Percentiles rank a stretch among this genome's conserved stretches.
phyloP scores from a whole-genome alignment of 2,329 filamentous ascomycete species.

The Verticillium nubilum region DNA sequence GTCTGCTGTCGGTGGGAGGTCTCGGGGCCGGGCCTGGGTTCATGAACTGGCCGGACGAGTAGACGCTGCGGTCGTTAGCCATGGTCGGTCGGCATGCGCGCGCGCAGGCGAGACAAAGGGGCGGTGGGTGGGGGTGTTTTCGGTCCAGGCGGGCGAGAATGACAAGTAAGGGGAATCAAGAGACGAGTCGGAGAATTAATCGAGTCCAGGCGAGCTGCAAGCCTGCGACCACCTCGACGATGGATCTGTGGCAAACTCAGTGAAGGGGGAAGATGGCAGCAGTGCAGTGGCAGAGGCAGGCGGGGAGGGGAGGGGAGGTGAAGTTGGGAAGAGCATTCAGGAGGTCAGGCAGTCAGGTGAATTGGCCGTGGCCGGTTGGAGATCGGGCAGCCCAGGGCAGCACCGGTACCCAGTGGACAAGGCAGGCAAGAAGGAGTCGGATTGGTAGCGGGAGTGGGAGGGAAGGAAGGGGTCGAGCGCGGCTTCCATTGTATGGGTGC shows the following conservation, averaged over 20 bases:
- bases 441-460: neutral
- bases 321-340: neutral
- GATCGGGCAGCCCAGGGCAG: neutral
- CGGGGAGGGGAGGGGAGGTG: neutral
- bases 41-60: conserved; percentile 72
- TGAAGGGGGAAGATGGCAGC: neutral
- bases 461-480: conserved; percentile 8
- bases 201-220: neutral
- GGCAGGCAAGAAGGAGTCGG: neutral
- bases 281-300: neutral
- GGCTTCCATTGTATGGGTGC: conserved; percentile 11
- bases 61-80: conserved; percentile 39
- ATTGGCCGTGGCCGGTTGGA: neutral
- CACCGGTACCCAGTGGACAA: neutral
- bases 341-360: neutral
- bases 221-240: neutral
- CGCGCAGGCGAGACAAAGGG: neutral
- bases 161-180: neutral
- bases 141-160: neutral
- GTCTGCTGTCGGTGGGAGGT: conserved; percentile 71
- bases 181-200: neutral
- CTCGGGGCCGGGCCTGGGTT: conserved; percentile 93
- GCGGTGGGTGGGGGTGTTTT: neutral
- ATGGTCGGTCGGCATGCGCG: conserved; percentile 15
- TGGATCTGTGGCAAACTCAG: neutral